Conservation (phyloP, 306 rosid genomes). For the Rosa chinensis region DNA sequence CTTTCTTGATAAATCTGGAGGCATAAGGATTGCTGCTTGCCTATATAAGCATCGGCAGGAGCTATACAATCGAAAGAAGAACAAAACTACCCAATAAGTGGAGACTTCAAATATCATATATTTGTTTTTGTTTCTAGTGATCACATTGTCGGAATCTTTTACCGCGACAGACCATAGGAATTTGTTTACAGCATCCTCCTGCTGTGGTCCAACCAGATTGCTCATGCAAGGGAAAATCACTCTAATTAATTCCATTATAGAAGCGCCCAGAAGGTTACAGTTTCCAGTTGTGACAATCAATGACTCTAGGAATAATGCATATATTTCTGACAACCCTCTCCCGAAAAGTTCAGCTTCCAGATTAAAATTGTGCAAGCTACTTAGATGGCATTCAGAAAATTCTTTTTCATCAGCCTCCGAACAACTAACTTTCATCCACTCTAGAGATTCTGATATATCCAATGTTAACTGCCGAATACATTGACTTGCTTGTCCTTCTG, state of each 20-base stretch:
- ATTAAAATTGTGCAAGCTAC: constrained; percentile 31
- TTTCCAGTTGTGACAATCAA: constrained; percentile 69
- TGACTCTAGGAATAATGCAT: constrained; percentile 67
- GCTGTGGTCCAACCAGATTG: constrained; percentile 56
- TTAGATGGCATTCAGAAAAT: constrained; percentile 11
- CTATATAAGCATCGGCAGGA: constrained; percentile 69
- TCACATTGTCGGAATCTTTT: constrained; percentile 31
- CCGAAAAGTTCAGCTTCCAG: constrained; percentile 68
- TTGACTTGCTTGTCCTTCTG: constrained; percentile 86
- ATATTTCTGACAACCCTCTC: constrained; percentile 73
- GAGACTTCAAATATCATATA: constrained; percentile 49
- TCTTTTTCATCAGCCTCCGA: constrained; percentile 35
- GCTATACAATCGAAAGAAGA: constrained; percentile 72
- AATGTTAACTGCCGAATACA: constrained; percentile 53
- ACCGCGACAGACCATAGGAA: constrained; percentile 57
- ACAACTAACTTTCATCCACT: constrained; percentile 57
- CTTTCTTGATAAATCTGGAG: constrained; percentile 64
- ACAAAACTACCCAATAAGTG: constrained; percentile 68
- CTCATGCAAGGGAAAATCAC: constrained; percentile 60
- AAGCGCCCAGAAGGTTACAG: constrained; percentile 56
- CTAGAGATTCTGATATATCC: constrained; percentile 69
- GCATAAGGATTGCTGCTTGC: constrained; percentile 69
- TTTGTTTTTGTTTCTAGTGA: constrained; percentile 40
- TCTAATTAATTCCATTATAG: constrained; percentile 56
- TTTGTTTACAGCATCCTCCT: constrained; percentile 51